These are phyloP conservation scores for Geranium incanum DNA, from an alignment of 441 rosid genomes.

Conservation along the genomic window DNA sequence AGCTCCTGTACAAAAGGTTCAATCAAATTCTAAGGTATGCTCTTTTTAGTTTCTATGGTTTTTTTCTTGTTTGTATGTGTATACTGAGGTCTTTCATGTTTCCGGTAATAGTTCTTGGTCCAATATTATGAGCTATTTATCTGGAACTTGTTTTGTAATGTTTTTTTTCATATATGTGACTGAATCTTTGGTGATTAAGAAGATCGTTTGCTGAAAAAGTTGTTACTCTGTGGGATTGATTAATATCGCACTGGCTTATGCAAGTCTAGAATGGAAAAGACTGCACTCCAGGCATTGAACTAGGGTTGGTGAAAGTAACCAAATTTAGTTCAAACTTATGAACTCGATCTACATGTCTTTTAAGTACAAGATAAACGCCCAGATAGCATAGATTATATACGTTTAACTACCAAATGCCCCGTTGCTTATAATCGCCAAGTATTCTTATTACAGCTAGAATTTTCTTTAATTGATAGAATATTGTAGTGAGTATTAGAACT, in stretches of 20 bases:
- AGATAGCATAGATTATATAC: neutral
- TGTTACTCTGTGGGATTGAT: neutral
- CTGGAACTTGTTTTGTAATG: neutral
- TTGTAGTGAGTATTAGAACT: neutral
- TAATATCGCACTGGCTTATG: neutral
- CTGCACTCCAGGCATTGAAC: neutral
- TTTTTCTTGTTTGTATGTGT: neutral
- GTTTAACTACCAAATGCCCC: neutral
- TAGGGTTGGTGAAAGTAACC: neutral
- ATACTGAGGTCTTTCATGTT: neutral
- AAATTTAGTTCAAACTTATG: neutral
- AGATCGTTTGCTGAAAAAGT: neutral
- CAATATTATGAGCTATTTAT: neutral
- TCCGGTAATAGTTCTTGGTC: neutral
- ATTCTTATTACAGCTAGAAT: neutral
- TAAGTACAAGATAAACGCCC: neutral
- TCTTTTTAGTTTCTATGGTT: neutral
- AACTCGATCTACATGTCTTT: neutral
- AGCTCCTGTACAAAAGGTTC: slow-evolving; percentile 31
- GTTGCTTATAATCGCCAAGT: neutral
- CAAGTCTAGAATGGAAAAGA: neutral
- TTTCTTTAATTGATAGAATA: neutral
- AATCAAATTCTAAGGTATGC: slow-evolving; percentile 15
- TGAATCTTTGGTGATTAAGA: neutral
- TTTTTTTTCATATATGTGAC: neutral